Evolutionary conservation across 352 stramenopile genomes (phyloP), one percentile per base, ranked within the genome.

Genomic region (Phytophthora sansomeana): DNA sequence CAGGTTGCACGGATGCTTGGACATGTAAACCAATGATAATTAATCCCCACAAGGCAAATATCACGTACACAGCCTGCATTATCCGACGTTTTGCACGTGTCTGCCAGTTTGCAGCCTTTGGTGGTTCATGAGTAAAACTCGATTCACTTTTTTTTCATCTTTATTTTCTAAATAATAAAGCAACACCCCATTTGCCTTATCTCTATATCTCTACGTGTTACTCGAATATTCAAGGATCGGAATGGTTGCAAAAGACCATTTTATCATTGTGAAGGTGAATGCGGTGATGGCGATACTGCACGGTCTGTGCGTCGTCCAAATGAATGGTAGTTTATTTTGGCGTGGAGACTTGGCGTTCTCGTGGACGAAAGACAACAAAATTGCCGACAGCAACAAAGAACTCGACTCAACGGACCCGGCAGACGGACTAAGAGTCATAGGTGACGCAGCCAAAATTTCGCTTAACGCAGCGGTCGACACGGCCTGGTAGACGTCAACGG

Each of bases 11-110:
- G 2, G 63, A 75, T 5, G 63, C 62, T n/a, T 67, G 58, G 8
- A 74, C 26, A 10, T 76, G 71, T 28, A 75, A 32, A 3, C 29
- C 60, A 19, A 73, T 63, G 13, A 75, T 44, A 8, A 53, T 28
- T 1, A 63, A 10, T 2, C 67, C 67, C 66, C 66, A 78, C 1
- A 62, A 26, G 13, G 36, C 51, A 9, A 74, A 63, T 21, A 72
- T 5, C 6, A 36, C 35, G 28, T 72, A 66, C 4, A 51, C 24
- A 5, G 13, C 5, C 38, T 46, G 42, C 6, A 72, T 32, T 19
- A 48, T 28, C 4, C 17, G 4, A 7, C 16, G 50, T 4, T n/a
- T 5, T 42, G 7, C 38, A 47, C 17, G 17, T 39, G n/a, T 26
- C 1, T 6, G 51, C 28, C 17, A 36, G 10, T 19, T 44, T 6